Evolutionary conservation across 441 rosid species (phyloP).

Genomic region (Viola pubescens): DNA sequence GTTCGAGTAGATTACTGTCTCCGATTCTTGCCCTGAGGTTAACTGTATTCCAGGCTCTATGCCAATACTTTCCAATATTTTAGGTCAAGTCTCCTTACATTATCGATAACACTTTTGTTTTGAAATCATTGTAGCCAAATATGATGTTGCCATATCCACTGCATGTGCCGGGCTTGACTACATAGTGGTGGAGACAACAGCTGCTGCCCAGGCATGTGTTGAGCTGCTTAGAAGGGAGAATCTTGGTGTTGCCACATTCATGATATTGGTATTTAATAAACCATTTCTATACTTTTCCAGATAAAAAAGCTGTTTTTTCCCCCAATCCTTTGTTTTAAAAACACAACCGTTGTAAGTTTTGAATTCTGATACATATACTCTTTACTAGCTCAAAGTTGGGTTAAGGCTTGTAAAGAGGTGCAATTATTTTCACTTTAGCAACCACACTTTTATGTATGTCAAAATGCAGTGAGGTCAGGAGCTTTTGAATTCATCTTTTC

Average conservation of each 20-base stretch:
- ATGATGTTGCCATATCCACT: slow-evolving; percentile 90
- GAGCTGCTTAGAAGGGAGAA: slow-evolving; percentile 80
- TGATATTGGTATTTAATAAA: slow-evolving; percentile 69
- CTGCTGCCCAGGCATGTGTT: slow-evolving; percentile 89
- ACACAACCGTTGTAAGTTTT: too few relatives aligned
- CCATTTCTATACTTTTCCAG: background rate
- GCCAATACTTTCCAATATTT: background rate
- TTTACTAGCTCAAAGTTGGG: too few relatives aligned
- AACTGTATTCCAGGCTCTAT: too few relatives aligned
- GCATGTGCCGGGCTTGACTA: slow-evolving; percentile 88
- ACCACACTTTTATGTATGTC: too few relatives aligned
- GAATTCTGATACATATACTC: too few relatives aligned
- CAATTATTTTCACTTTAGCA: too few relatives aligned
- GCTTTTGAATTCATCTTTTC: too few relatives aligned
- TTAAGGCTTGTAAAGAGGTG: too few relatives aligned
- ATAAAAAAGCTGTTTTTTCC: background rate
- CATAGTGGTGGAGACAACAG: slow-evolving; percentile 91
- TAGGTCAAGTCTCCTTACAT: background rate
- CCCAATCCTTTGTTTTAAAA: background rate
- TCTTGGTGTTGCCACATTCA: slow-evolving; percentile 90
- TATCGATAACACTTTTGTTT: too few relatives aligned
- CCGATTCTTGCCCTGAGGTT: too few relatives aligned
- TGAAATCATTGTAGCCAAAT: slow-evolving; percentile 60
- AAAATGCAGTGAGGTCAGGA: too few relatives aligned
- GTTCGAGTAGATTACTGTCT: too few relatives aligned